A percentile compares a stretch with the other conserved stretches of the same genome.
These are phyloP conservation scores for Nadsonia fulvescens DNA, from an alignment of 805 yeast genomes.

Conservation along the genomic window DNA sequence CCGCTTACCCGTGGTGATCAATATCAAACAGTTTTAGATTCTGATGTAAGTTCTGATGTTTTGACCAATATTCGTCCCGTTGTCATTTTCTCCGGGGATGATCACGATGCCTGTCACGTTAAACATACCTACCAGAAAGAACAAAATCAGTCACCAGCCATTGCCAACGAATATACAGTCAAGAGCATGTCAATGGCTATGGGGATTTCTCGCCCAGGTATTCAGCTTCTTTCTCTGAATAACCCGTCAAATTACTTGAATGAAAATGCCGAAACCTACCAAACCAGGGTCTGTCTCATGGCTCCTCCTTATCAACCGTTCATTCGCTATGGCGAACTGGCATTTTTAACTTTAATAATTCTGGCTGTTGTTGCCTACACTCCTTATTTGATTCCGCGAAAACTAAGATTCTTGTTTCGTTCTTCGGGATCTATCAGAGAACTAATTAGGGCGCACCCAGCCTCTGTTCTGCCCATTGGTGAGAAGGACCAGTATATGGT, in stretches of 20 bases:
- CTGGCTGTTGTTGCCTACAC: no score
- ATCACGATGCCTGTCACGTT: constrained; percentile 86
- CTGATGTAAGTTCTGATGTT: constrained; percentile 38
- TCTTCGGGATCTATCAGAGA: no score
- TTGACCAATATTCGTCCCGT: constrained; percentile 44
- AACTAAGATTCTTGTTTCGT: no score
- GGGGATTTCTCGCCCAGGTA: constrained; percentile 75
- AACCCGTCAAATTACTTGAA: constrained; percentile 6
- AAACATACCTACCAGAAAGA: constrained; percentile 25
- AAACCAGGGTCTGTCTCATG: constrained; percentile 17
- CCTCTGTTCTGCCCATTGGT: no score
- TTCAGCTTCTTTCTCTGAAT: constrained; percentile 56
- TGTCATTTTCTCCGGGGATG: constrained; percentile 77
- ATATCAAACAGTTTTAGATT: constrained; percentile 75
- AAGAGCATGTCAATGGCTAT: constrained; percentile 86
- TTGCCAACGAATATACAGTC: constrained; percentile 69
- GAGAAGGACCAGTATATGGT: no score
- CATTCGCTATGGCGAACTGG: constrained; percentile 14
- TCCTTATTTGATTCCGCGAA: no score
- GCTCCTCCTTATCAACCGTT: constrained; percentile 17
- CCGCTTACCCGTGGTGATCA: constrained; percentile 65
- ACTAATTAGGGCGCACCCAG: no score
- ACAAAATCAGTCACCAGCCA: no score
- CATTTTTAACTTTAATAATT: no score
- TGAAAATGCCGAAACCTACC: constrained; percentile 4